Percentiles rank a stretch among this genome's conserved stretches.
phyloP scores from a whole-genome alignment of 2,329 filamentous ascomycete genomes.

The Penicillium sp. region DNA sequence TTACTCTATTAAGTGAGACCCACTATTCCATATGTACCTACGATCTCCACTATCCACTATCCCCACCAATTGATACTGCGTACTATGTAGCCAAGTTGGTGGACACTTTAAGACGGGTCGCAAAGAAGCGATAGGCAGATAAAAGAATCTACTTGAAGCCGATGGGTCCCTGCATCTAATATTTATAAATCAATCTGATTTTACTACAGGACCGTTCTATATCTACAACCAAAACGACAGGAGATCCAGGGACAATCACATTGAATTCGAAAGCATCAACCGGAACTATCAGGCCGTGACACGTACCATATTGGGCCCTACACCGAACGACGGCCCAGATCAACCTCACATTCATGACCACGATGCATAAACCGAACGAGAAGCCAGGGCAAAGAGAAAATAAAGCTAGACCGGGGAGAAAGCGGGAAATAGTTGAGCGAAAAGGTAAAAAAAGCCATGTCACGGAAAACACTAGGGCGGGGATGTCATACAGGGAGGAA shows the following conservation, averaged over 20 bases:
- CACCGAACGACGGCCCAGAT: neutral
- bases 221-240: neutral
- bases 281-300: neutral
- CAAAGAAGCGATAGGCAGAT: too few species aligned
- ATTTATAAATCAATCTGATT: neutral
- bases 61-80: too few species aligned
- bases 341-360: slow-evolving; percentile 12
- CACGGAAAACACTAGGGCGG: neutral
- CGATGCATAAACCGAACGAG: slow-evolving; percentile 8
- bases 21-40: too few species aligned
- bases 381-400: neutral
- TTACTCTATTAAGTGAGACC: too few species aligned
- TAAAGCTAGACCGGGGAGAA: neutral
- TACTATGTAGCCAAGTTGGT: too few species aligned
- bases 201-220: neutral
- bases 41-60: too few species aligned
- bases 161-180: too few species aligned
- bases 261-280: slow-evolving; percentile 17
- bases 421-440: too few species aligned
- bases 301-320: neutral
- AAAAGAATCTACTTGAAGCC: too few species aligned
- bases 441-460: slow-evolving; percentile 2
- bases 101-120: too few species aligned
- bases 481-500: slow-evolving; percentile 4
- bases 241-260: neutral